Percentiles rank a stretch among this genome's conserved stretches.
These are phyloP conservation scores for Spathaspora arborariae DNA, from an alignment of 805 yeast species.

Conservation along the genomic window DNA sequence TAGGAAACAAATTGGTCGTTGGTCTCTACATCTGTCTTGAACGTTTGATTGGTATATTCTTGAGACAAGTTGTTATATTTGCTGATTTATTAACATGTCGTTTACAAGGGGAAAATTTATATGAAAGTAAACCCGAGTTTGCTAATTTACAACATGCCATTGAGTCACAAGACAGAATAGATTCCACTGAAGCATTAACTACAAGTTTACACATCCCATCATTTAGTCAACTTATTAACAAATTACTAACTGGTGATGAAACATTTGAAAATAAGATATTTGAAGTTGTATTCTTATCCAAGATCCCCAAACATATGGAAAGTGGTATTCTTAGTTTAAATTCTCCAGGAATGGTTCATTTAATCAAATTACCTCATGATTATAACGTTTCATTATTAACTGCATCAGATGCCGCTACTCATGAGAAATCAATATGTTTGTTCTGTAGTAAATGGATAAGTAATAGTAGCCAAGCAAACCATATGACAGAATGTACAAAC, in stretches of 20 bases:
- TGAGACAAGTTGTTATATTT: constrained; percentile 32
- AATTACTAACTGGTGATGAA: constrained; percentile 9
- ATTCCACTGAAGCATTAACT: constrained; percentile 22
- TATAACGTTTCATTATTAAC: constrained; percentile 21
- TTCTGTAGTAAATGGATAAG: constrained; percentile 26
- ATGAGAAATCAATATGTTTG: constrained; percentile 29
- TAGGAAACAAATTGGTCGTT: background rate
- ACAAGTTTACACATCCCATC: constrained; percentile 21
- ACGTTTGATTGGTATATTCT: constrained; percentile 11
- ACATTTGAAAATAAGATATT: constrained; percentile 19
- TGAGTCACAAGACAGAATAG: constrained; percentile 13
- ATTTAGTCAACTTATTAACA: background rate
- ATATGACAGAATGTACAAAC: constrained; percentile 21
- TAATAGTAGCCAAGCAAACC: constrained; percentile 21
- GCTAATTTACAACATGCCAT: constrained; percentile 14
- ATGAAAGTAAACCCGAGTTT: constrained; percentile 14
- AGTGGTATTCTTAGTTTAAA: constrained; percentile 30
- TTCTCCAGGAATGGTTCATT: constrained; percentile 52
- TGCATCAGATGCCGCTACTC: constrained; percentile 17
- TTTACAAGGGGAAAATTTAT: constrained; percentile 22
- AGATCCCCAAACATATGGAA: constrained; percentile 19
- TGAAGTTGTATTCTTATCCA: constrained; percentile 20
- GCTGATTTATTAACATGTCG: constrained; percentile 30
- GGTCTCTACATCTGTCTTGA: constrained; percentile 7
- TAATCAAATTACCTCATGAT: constrained; percentile 50